A percentile compares a stretch with the other conserved stretches of the same genome.
These are phyloP conservation scores for Alternaria novae-zelandiae DNA, from an alignment of 2,329 filamentous ascomycete genomes.

Conservation along the genomic window DNA sequence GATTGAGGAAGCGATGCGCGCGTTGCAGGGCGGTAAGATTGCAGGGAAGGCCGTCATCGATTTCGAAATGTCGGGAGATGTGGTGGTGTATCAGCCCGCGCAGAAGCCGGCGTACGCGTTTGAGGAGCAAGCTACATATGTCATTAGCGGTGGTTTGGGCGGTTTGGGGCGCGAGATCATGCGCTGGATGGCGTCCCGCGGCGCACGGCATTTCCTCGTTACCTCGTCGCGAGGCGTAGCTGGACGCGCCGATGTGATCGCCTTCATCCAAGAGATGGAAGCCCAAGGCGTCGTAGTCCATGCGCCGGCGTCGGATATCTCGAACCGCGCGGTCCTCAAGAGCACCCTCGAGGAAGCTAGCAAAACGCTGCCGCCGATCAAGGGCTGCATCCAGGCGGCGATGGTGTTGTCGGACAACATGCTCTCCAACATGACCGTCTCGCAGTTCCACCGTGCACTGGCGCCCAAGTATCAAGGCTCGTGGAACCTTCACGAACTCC, in stretches of 20 bases:
- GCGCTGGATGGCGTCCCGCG: conserved; percentile 32
- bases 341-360: conserved; percentile 6
- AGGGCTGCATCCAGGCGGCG: conserved; percentile 21
- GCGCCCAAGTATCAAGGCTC: conserved; percentile 16
- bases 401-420: conserved; percentile 18
- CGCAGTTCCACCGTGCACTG: neutral
- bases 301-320: conserved; percentile 24
- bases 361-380: conserved; percentile 20
- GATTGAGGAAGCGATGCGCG: conserved; percentile 17
- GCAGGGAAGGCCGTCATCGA: conserved; percentile 51
- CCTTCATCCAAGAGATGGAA: conserved; percentile 20
- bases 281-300: conserved; percentile 19
- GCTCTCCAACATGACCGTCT: conserved; percentile 9
- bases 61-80: conserved; percentile 20
- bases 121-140: conserved; percentile 22
- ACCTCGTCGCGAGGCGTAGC: conserved; percentile 26
- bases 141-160: conserved; percentile 37
- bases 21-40: conserved; percentile 41
- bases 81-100: conserved; percentile 5
- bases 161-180: conserved; percentile 37
- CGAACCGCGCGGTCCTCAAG: conserved; percentile 19
- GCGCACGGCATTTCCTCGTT: conserved; percentile 32
- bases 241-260: conserved; percentile 15
- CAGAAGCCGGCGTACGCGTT: conserved; percentile 5
- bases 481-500: conserved; percentile 29